Conservation (phyloP, 2,329 filamentous ascomycete genomes). For the Pseudopyrenochaeta lycopersici region DNA sequence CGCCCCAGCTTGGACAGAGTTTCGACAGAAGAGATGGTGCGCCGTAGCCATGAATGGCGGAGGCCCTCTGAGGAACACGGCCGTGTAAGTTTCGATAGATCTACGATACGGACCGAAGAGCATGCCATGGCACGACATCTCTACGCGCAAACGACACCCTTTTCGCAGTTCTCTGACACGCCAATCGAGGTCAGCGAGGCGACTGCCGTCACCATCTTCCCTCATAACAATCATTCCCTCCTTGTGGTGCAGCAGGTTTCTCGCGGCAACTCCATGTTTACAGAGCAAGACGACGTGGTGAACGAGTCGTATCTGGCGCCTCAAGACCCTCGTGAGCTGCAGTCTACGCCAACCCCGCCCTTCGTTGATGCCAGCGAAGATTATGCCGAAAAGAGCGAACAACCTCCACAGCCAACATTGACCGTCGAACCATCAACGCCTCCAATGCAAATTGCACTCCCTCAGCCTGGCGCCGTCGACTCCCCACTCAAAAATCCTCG, state of each 20-base stretch:
- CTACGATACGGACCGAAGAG: constrained; percentile 50
- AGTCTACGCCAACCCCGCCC: constrained; percentile 33
- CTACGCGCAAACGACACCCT: constrained; percentile 59
- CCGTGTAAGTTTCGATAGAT: constrained; percentile 49
- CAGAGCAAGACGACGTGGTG: constrained; percentile 23
- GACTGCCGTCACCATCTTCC: constrained; percentile 67
- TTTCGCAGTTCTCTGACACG: constrained; percentile 58
- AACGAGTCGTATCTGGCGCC: constrained; percentile 22
- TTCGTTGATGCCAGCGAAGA: constrained; percentile 34
- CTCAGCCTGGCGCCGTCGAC: constrained; percentile 52
- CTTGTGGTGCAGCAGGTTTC: constrained; percentile 67
- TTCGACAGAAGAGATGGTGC: constrained; percentile 40
- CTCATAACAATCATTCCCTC: constrained; percentile 70
- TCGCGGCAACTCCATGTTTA: constrained; percentile 35
- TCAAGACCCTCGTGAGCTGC: constrained; percentile 25
- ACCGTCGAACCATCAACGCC: constrained; percentile 48
- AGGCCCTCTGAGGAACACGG: constrained; percentile 41
- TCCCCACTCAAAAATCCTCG: constrained; percentile 68
- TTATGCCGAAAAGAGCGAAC: constrained; percentile 8
- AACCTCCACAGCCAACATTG: constrained; percentile 34
- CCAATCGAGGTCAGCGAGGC: constrained; percentile 69
- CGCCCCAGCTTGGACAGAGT: constrained; percentile 35
- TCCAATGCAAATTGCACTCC: constrained; percentile 39
- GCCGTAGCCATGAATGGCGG: constrained; percentile 43
- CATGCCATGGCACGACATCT: constrained; percentile 55